Base-by-base conservation (phyloP, 1,139 yeast genomes). In the Yamadazyma dendronema region DNA sequence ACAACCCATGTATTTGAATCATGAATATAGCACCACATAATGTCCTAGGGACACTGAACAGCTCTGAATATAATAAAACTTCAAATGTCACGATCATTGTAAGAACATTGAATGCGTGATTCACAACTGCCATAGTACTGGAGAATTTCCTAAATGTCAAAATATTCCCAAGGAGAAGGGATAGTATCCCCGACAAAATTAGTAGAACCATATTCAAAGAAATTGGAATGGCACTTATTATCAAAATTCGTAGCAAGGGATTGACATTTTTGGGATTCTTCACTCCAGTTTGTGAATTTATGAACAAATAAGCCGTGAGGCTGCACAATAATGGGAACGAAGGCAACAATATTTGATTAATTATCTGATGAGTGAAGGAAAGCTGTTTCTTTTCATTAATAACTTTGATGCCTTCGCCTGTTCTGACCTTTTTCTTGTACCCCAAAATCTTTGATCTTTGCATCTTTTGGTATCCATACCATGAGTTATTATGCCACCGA, bases 271-370 rank as follows among this genome's bases (percentile, higher is more conserved):
- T 48, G 0, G 73, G 74, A 13, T 42, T 37, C 4, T 29, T 17
- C 1, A 80, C 82, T 3, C 86, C 87, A 29, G 78, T 79, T 56
- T 84, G 94, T 0, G 90, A 67, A 52, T 84, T 84, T 35, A 82
- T 74, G 50, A 81, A 88, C 35, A 80, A 61, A 50, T 78, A 87
- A 0, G 94, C 89, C 24, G 77, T 53, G 23, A 79, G 63, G 37
- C 72, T 65, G 35, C 71, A 62, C 1, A 59, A 12, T 3, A 75
- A 61, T 12, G 63, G 62, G 7, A 77, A 35, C 0, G 74, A 41
- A 1, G 88, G 84, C 1, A 74, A 49, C 7, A 76, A 39, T 3
- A 83, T 58, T 47, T 81, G 84, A 1, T 82, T 70, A 7, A 75
- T 49, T 12, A 81, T 53, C 2, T 77, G 62, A 46, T 80, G 82